Evolutionary conservation across 179 eudicot species (phyloP).

Genomic region (Silene noctiflora): DNA sequence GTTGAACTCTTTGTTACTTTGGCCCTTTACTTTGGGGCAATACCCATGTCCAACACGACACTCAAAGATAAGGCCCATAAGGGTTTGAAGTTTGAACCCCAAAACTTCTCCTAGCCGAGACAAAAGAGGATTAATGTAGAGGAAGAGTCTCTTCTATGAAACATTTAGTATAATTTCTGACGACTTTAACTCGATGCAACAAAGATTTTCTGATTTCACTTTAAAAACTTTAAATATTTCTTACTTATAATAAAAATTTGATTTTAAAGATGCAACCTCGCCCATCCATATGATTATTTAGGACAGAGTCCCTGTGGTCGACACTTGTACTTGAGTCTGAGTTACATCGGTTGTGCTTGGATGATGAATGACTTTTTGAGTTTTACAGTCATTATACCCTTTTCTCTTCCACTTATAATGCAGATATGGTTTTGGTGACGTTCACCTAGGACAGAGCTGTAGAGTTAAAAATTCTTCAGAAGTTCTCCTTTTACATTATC

Average conservation of each 20-base stretch:
- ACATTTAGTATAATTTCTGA: not conserved
- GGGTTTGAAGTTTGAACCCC: no score
- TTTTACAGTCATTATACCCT: not conserved
- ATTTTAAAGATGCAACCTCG: no score
- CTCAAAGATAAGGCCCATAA: no score
- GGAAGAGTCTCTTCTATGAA: not conserved
- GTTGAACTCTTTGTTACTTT: not conserved
- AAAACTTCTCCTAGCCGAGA: no score
- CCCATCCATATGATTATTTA: no score
- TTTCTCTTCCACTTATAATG: constrained; percentile 10
- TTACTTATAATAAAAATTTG: no score
- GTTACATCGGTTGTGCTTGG: not conserved
- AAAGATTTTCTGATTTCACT: not conserved
- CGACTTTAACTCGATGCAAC: not conserved
- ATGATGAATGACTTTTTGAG: not conserved
- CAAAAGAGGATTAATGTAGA: not conserved
- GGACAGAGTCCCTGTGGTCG: no score
- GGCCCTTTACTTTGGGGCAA: not conserved
- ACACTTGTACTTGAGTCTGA: not conserved
- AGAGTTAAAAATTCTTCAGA: constrained; percentile 68
- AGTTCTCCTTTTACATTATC: constrained; percentile 67
- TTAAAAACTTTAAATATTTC: no score
- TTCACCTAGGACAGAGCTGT: constrained; percentile 97
- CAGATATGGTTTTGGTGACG: constrained; percentile 95
- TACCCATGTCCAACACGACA: no score